These are phyloP conservation scores for Moricandia moricandioides DNA, from an alignment of 345 rosid species.

Conservation along the genomic window DNA sequence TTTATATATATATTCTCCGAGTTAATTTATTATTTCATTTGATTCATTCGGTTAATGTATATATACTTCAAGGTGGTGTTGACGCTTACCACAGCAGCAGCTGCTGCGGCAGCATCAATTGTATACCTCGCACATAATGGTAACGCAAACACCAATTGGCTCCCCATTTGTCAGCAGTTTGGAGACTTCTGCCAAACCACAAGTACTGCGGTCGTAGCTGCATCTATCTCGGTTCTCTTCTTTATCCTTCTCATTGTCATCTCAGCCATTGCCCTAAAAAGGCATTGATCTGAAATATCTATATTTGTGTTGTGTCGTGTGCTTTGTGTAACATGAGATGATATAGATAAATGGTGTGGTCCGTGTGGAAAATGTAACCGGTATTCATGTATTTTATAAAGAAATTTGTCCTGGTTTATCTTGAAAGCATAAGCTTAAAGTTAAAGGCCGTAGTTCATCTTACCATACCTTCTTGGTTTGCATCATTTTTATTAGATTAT, in stretches of 20 bases:
- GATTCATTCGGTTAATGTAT: not conserved
- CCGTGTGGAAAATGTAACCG: not conserved
- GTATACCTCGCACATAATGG: constrained; percentile 85
- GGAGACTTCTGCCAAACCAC: constrained; percentile 70
- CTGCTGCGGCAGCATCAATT: constrained; percentile 52
- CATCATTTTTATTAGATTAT: not conserved
- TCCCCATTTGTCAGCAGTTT: constrained; percentile 73
- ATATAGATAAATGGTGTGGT: not conserved
- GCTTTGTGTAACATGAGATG: constrained; percentile 23
- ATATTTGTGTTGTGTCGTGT: constrained; percentile 18
- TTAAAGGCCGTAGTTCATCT: not conserved
- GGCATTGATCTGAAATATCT: constrained; percentile 19
- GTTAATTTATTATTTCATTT: not conserved
- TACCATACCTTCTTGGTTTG: not conserved
- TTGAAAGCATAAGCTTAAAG: not conserved
- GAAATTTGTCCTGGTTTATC: not conserved
- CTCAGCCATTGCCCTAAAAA: constrained; percentile 60
- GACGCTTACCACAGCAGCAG: constrained; percentile 63
- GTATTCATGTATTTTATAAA: not conserved
- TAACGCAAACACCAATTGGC: constrained; percentile 72
- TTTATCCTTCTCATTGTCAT: constrained; percentile 50
- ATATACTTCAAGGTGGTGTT: constrained; percentile 32
- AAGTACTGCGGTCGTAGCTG: constrained; percentile 75
- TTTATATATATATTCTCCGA: not conserved
- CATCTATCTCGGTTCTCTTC: constrained; percentile 46